phyloP scores from a whole-genome alignment of 2,329 filamentous ascomycete species.

The Sordariomycetes sp. region DNA sequence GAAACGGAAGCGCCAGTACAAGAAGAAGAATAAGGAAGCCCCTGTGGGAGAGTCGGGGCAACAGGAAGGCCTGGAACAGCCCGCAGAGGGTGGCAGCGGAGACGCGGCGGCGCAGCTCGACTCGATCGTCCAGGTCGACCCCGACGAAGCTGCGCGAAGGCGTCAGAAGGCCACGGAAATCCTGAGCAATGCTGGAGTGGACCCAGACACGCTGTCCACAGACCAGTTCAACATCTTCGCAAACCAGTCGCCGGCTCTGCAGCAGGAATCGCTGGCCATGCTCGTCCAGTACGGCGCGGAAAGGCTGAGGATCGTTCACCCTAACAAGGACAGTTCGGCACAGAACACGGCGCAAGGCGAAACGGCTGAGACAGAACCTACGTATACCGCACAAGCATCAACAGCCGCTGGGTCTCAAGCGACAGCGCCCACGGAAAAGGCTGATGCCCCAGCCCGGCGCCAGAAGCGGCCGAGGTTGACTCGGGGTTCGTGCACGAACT shows the following conservation, averaged over 20 bases:
- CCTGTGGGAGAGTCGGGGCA: background rate
- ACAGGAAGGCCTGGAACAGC: background rate
- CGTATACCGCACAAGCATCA: background rate
- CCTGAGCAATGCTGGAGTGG: slow-evolving; percentile 34
- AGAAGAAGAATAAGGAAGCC: slow-evolving; percentile 7
- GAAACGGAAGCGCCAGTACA: slow-evolving; percentile 10
- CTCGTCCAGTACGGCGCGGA: slow-evolving; percentile 47
- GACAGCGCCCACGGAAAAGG: background rate
- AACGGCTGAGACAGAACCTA: slow-evolving; percentile 6
- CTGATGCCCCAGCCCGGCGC: background rate
- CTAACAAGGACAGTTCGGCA: slow-evolving; percentile 22
- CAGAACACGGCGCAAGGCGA: slow-evolving; percentile 3
- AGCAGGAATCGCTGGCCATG: slow-evolving; percentile 44
- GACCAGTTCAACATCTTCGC: slow-evolving; percentile 51
- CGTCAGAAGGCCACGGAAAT: slow-evolving; percentile 35
- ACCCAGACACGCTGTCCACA: slow-evolving; percentile 36
- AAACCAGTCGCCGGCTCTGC: slow-evolving; percentile 46
- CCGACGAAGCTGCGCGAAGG: slow-evolving; percentile 38
- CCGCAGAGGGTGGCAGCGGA: background rate
- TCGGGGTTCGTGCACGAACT: slow-evolving; percentile 23
- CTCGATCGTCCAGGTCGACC: slow-evolving; percentile 8
- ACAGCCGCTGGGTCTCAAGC: slow-evolving; percentile 7
- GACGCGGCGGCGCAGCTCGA: background rate
- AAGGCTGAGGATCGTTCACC: slow-evolving; percentile 45
- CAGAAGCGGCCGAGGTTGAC: slow-evolving; percentile 11